Evolutionary conservation across 257 asterid genomes (phyloP).

Genomic region (Lavandula angustifolia): DNA sequence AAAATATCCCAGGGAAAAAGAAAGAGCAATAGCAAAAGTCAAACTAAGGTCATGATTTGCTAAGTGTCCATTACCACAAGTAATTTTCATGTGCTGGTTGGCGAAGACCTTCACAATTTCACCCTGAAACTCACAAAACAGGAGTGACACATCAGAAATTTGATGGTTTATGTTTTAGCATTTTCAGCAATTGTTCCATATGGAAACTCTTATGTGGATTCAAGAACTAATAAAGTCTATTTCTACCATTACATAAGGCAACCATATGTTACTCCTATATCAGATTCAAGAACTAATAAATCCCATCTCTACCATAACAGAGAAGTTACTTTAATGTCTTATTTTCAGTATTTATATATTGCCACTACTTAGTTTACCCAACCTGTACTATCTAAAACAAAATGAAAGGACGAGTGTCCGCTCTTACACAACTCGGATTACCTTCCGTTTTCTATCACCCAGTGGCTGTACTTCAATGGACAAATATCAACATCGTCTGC

Average conservation of each 20-base stretch:
- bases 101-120: conserved; percentile 91
- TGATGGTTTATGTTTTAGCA: conserved; percentile 1
- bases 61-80: conserved; percentile 63
- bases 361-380: background rate
- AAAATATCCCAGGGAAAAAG: no score
- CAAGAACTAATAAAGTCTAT: conserved; percentile 23
- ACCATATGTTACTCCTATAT: background rate
- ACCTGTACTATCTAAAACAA: conserved; percentile 11
- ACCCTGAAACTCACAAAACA: conserved; percentile 64
- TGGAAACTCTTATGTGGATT: conserved; percentile 10
- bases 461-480: conserved; percentile 96
- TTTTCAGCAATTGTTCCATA: conserved; percentile 22
- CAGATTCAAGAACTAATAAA: no score
- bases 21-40: no score
- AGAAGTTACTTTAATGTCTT: background rate
- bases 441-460: conserved; percentile 97
- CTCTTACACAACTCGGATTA: conserved; percentile 37
- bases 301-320: no score
- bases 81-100: conserved; percentile 82
- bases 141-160: conserved; percentile 36
- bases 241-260: conserved; percentile 11
- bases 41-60: conserved; percentile 26
- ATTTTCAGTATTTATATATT: background rate
- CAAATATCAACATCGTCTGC: conserved; percentile 90
- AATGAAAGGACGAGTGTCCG: no score